Base-by-base conservation (phyloP, 352 stramenopile genomes). In the Pelagophyceae sp. region DNA sequence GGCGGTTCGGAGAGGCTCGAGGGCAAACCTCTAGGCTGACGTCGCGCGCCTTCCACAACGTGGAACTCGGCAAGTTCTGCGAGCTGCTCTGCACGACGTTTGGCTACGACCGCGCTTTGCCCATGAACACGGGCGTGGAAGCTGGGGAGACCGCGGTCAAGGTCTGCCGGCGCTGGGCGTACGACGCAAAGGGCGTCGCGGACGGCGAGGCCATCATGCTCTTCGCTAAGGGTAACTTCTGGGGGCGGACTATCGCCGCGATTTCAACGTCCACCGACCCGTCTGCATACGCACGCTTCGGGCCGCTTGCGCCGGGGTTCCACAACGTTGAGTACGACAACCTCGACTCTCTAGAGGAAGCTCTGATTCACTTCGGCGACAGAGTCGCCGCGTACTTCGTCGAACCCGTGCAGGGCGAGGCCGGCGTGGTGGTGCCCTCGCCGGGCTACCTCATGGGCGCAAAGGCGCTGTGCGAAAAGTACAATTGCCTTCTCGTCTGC, bases 71-170 rank as follows among this genome's bases (percentile, higher is more conserved):
- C 50, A 91, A 97, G 80, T 99, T 98, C 82, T 90, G 91, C 61
- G 90, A 99, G 84, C 99, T 94, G 80, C 94, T 99, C 80, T 98
- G 93, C 35, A 86, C 87, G 19, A 94, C 97, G 79, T 97, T 99
- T 83, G 94, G 93, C 58, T 99, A 95, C 83, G 96, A 99, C 80
- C 90, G 95, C 63, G 91, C 98, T 29, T 79, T 99, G 60, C 96
- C 96, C 25, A 99, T 99, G 95, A 99, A 99, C 88, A 99, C 95
- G 25, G 96, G 96, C 50, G 96, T 99, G 11, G 96, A 99, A 84
- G 96, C 93, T 27, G 95, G 95, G 38, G 96, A 99, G 85, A 99
- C 96, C 40, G 96, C 96, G 23, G 89, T 99, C 75, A 98, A 98
- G 85, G 87, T 98, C 35, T 93, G 93, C 32, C 86, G 95, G 69